Conservation (phyloP, 768 basidiomycete genomes). For the Coprinopsis strossmayeri region DNA sequence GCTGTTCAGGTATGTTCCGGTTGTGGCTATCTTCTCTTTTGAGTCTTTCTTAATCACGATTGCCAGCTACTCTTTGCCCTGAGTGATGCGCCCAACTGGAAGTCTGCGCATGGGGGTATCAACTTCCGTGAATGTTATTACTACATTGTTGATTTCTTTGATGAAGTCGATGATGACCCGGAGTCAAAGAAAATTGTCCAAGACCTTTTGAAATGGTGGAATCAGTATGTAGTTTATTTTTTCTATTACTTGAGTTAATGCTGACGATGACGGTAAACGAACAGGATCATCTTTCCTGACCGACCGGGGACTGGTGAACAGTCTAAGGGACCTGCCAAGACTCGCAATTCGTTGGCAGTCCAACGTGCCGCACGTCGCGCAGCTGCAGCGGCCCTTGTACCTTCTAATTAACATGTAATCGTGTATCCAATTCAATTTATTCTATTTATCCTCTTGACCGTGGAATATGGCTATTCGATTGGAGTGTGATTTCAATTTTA, state of each 20-base stretch:
- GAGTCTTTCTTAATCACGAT: no score
- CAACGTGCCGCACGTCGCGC: no score
- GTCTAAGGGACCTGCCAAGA: no score
- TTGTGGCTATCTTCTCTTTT: constrained; percentile 6
- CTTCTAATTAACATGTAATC: no score
- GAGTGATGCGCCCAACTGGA: constrained; percentile 13
- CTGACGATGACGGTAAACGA: background rate
- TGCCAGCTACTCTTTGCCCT: constrained; percentile 19
- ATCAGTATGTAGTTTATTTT: background rate
- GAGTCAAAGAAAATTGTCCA: constrained; percentile 9
- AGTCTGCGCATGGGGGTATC: constrained; percentile 14
- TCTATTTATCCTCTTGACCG: no score
- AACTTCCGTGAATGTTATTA: constrained; percentile 14
- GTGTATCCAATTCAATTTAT: no score
- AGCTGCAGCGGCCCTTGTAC: no score
- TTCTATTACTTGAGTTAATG: background rate
- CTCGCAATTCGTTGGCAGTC: no score
- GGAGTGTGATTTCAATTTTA: no score
- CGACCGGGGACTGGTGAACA: no score
- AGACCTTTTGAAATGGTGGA: constrained; percentile 16
- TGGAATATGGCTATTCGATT: no score
- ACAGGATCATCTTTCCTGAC: background rate
- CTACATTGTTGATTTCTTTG: constrained; percentile 18
- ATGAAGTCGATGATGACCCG: constrained; percentile 2
- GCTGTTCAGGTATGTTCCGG: constrained; percentile 19